Percentiles rank a stretch among this genome's conserved stretches.
phyloP scores from a whole-genome alignment of 176 grass and related monocot species.

The Aegilops longissima region DNA sequence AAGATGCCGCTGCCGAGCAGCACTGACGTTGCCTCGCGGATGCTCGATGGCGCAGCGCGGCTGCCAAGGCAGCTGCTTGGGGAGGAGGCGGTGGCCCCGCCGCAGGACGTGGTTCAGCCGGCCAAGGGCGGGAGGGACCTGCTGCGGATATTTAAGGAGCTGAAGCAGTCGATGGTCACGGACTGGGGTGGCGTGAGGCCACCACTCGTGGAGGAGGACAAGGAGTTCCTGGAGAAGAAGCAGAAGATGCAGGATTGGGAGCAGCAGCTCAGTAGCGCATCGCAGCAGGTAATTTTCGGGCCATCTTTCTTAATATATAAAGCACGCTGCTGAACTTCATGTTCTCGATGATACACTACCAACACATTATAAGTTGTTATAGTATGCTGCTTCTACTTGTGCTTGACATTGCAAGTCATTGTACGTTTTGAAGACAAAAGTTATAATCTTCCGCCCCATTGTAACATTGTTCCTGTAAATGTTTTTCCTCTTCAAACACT shows the following conservation, averaged over 20 bases:
- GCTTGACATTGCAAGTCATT: not conserved
- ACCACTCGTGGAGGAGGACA: constrained; percentile 84
- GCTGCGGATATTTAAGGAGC: constrained; percentile 90
- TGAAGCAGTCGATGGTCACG: constrained; percentile 74
- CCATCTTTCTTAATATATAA: not conserved
- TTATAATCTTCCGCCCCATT: not conserved
- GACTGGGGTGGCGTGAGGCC: constrained; percentile 85
- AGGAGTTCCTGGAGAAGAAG: constrained; percentile 84
- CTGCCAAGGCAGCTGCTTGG: constrained; percentile 77
- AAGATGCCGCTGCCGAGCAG: constrained; percentile 78
- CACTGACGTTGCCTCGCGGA: constrained; percentile 84
- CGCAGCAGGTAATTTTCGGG: constrained; percentile 66
- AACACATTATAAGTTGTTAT: not conserved
- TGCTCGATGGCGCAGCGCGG: constrained; percentile 82
- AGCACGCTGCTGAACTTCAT: not conserved
- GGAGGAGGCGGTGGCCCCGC: constrained; percentile 49
- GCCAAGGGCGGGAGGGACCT: constrained; percentile 94
- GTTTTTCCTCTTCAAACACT: too few relatives aligned
- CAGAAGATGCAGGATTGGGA: constrained; percentile 83
- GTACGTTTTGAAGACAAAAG: not conserved
- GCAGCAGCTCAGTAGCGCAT: constrained; percentile 62
- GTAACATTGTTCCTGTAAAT: not conserved
- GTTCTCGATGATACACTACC: not conserved
- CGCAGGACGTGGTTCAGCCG: constrained; percentile 89
- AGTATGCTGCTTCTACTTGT: not conserved